Evolutionary conservation across 768 basidiomycete genomes (phyloP), one percentile per base, ranked within the genome.

Genomic region (Clathrus columnatus): DNA sequence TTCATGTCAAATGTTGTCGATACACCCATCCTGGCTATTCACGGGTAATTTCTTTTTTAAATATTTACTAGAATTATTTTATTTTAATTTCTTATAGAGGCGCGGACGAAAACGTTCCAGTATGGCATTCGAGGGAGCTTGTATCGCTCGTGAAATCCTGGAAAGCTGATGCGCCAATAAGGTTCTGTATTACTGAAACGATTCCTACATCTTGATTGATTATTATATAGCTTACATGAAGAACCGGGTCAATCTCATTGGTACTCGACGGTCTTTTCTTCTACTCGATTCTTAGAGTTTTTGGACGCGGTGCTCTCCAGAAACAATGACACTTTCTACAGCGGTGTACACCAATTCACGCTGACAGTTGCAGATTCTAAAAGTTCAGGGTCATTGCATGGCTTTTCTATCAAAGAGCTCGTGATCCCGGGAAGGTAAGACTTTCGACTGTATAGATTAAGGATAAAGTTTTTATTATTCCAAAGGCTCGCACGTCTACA

Each of bases 21-120:
- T 49, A 83, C 74, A 0, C 83, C 84, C 0, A 70, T 90, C 0
- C 72, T 92, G 11, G 89, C 84, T 1, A 73, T 94, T 36, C 86
- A 95, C 61, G 93, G 88, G 87, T 84, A 61, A 60, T 76, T 60
- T 20, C 21, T 47, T 24, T n/a, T 48, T 49, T 47, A 6, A 16
- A 47, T 44, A 20, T 46, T 48, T 54, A 29, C 48, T 29, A 7
- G 45, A n/a, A 24, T 51, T 20, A 54, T 50, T n/a, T 24, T 54
- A 17, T 36, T n/a, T 21, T 26, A 26, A 16, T 41, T n/a, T 14
- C 48, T 6, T 43, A 30, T 60, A 88, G 87, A 18, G 87, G 85
- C 2, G 73, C 73, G 32, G 93, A 96, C 64, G 80, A 83, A 36
- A 94, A 96, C 58, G 93, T 96, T 3, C 91, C 92, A 1, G 79